Evolutionary conservation across 2,329 filamentous ascomycete species (phyloP).

Genomic region (Blastomyces percursus): DNA sequence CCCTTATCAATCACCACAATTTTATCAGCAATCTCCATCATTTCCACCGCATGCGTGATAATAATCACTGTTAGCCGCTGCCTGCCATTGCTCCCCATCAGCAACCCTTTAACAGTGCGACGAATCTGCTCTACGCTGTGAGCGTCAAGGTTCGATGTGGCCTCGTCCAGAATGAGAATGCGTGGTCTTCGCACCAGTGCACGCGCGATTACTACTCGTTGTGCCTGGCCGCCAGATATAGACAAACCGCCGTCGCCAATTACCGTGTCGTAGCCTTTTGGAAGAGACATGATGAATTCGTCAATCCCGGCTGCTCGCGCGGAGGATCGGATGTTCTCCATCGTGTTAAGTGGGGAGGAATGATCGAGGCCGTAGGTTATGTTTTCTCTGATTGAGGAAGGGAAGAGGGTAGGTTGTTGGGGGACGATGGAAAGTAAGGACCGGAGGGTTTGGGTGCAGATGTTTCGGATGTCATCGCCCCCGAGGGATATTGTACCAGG

Average conservation of each 20-base stretch:
- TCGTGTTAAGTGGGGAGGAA: constrained; percentile 41
- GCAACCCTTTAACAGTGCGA: constrained; percentile 48
- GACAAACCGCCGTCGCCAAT: constrained; percentile 66
- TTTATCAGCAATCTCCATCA: constrained; percentile 72
- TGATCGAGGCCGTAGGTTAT: constrained; percentile 65
- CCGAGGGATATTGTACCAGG: constrained; percentile 41
- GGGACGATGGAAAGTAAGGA: constrained; percentile 50
- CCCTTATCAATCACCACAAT: constrained; percentile 63
- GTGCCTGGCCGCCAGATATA: constrained; percentile 71
- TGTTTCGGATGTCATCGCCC: constrained; percentile 43
- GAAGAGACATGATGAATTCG: constrained; percentile 63
- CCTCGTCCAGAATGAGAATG: constrained; percentile 74
- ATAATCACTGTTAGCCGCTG: constrained; percentile 58
- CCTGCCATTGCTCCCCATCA: constrained; percentile 22
- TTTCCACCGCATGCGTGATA: constrained; percentile 70
- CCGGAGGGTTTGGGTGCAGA: constrained; percentile 52
- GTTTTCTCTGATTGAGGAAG: constrained; percentile 34
- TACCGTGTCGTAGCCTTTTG: constrained; percentile 58
- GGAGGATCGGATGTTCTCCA: constrained; percentile 43
- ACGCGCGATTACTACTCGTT: constrained; percentile 69
- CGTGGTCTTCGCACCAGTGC: constrained; percentile 61
- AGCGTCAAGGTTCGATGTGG: constrained; percentile 68
- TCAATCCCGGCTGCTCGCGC: constrained; percentile 52
- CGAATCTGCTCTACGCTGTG: constrained; percentile 56
- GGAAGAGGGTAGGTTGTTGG: constrained; percentile 54